phyloP scores from a whole-genome alignment of 176 grass and related monocot genomes.

The sorghum (Sorghum bicolor) region Sorghum_bicolor_NCBIv3 NC_012877.2:50339001-50339500 shows the following conservation, averaged over 20 bases:
- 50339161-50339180: conserved; percentile 1
- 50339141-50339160: background rate
- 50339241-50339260: conserved; percentile 64
- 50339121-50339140: background rate
- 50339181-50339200: conserved; percentile 5
- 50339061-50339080: background rate
- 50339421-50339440: background rate
- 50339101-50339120: background rate
- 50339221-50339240: conserved; percentile 77
- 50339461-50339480: background rate
- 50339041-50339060: background rate
- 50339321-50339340: background rate
- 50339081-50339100: background rate
- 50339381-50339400: background rate
- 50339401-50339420: background rate
- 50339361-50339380: background rate
- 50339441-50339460: background rate
- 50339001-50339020: background rate
- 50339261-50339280: conserved; percentile 70
- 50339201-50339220: conserved; percentile 72
- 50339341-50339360: conserved; percentile 5
- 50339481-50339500: background rate
- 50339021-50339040: background rate
- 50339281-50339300: conserved; percentile 9
- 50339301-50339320: conserved; percentile 30